Percentiles rank a stretch among this genome's conserved stretches.
Conservation (phyloP, 805 yeast genomes). For the Wickerhamomyces ciferrii region DNA sequence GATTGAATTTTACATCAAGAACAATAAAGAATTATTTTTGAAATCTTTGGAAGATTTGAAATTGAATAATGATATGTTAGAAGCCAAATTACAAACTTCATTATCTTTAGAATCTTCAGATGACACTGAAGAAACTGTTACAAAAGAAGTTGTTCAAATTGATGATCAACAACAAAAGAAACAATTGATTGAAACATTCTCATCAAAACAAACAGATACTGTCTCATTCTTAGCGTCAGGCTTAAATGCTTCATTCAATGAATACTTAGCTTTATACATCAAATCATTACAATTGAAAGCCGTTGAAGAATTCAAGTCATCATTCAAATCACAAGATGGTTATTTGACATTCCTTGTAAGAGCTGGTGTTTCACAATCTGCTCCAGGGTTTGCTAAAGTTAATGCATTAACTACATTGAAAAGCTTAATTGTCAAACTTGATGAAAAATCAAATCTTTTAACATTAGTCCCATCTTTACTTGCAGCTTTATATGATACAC, state of each 20-base stretch:
- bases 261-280: slow-evolving; percentile 36
- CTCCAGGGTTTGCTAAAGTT: slow-evolving; percentile 54
- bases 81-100: slow-evolving; percentile 66
- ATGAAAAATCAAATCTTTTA: slow-evolving; percentile 37
- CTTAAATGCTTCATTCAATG: slow-evolving; percentile 34
- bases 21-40: slow-evolving; percentile 33
- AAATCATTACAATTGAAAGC: slow-evolving; percentile 31
- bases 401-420: slow-evolving; percentile 40
- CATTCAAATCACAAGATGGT: slow-evolving; percentile 35
- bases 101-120: slow-evolving; percentile 27
- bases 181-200: slow-evolving; percentile 10
- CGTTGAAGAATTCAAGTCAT: slow-evolving; percentile 21
- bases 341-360: slow-evolving; percentile 56
- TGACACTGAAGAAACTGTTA: slow-evolving; percentile 23
- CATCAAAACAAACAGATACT: slow-evolving; percentile 11
- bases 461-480: slow-evolving; percentile 55
- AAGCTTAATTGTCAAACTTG: slow-evolving; percentile 25
- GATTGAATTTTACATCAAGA: slow-evolving; percentile 32
- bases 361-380: slow-evolving; percentile 47
- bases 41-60: slow-evolving; percentile 29
- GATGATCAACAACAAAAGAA: slow-evolving; percentile 8
- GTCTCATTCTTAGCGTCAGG: slow-evolving; percentile 32
- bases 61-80: slow-evolving; percentile 41
- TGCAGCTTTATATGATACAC: slow-evolving; percentile 46
- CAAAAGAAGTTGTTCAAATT: slow-evolving; percentile 3